These are phyloP conservation scores for Chenopodium berlandieri DNA, from an alignment of 148 eudicot genomes.

Conservation along the genomic window DNA sequence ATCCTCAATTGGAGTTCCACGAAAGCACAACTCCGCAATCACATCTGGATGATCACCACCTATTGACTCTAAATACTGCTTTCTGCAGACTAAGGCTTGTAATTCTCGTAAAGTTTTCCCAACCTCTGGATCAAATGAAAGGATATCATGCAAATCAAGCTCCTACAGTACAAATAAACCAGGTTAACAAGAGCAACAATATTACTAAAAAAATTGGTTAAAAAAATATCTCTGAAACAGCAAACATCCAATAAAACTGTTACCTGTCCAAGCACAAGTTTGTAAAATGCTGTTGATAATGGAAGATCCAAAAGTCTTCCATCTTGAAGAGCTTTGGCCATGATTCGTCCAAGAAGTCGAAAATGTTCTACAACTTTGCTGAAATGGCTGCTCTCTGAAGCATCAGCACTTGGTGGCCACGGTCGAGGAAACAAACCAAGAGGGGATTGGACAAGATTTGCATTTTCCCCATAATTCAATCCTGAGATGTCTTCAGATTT, in stretches of 20 bases:
- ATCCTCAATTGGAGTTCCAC: constrained; percentile 78
- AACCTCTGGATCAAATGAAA: constrained; percentile 79
- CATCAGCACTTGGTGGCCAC: constrained; percentile 62
- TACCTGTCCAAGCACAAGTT: constrained; percentile 90
- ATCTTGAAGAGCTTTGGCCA: constrained; percentile 99
- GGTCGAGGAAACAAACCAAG: constrained; percentile 97
- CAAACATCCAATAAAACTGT: background rate
- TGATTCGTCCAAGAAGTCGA: constrained; percentile 83
- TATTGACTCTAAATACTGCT: constrained; percentile 72
- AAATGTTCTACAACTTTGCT: constrained; percentile 67
- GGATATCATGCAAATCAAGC: constrained; percentile 94
- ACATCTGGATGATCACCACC: constrained; percentile 53
- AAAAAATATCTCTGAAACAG: background rate
- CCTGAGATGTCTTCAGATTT: constrained; percentile 22
- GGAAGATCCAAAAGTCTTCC: constrained; percentile 92
- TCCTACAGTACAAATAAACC: constrained; percentile 52
- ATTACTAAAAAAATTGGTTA: background rate
- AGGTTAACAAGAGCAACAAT: background rate
- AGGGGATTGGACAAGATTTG: constrained; percentile 60
- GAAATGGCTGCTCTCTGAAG: constrained; percentile 66
- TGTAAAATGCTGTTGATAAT: constrained; percentile 78
- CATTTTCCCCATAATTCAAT: constrained; percentile 31
- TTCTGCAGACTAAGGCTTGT: constrained; percentile 78
- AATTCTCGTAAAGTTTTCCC: constrained; percentile 86
- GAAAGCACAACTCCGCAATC: constrained; percentile 57